Percentiles rank a stretch among this genome's conserved stretches.
phyloP scores from a whole-genome alignment of 768 basidiomycete genomes.

The Omphalotus guepiniiformis region DNA sequence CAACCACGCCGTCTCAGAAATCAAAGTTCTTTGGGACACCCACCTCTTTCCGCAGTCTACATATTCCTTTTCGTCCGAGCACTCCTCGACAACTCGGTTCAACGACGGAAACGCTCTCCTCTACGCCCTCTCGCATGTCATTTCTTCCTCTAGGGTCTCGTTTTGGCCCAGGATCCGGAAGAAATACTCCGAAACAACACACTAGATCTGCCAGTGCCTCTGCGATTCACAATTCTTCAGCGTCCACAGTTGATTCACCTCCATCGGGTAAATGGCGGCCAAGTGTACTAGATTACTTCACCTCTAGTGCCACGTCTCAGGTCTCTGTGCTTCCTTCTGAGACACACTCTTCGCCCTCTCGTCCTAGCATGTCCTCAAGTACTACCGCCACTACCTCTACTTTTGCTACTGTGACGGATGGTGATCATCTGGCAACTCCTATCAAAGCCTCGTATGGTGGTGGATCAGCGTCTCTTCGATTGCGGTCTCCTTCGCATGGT shows the following conservation, averaged over 20 bases:
- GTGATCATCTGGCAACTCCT: conserved; percentile 36
- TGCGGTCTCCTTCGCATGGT: conserved; percentile 27
- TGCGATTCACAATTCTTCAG: conserved; percentile 27
- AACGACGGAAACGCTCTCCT: conserved; percentile 32
- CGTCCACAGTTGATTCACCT: conserved; percentile 12
- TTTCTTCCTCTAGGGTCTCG: conserved; percentile 40
- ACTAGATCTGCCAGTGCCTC: conserved; percentile 48
- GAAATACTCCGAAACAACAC: conserved; percentile 32
- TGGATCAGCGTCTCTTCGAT: conserved; percentile 34
- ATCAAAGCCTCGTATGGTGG: conserved; percentile 30
- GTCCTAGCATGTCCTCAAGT: conserved; percentile 59
- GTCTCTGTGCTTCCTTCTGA: conserved; percentile 39
- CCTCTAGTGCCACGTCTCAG: conserved; percentile 43
- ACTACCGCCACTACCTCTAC: conserved; percentile 39
- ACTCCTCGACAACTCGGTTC: neutral
- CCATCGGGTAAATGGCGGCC: conserved; percentile 50
- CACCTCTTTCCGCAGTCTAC: conserved; percentile 28
- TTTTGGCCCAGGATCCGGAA: conserved; percentile 26
- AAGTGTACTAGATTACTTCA: conserved; percentile 61
- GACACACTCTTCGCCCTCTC: conserved; percentile 36
- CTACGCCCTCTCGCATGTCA: conserved; percentile 36
- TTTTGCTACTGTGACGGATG: conserved; percentile 43
- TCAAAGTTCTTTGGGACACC: conserved; percentile 31
- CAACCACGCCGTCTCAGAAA: conserved; percentile 26
- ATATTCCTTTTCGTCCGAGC: conserved; percentile 13